Base-by-base conservation (phyloP, 1,284 basidiomycete genomes). In the Apiotrichum domesticum region DNA sequence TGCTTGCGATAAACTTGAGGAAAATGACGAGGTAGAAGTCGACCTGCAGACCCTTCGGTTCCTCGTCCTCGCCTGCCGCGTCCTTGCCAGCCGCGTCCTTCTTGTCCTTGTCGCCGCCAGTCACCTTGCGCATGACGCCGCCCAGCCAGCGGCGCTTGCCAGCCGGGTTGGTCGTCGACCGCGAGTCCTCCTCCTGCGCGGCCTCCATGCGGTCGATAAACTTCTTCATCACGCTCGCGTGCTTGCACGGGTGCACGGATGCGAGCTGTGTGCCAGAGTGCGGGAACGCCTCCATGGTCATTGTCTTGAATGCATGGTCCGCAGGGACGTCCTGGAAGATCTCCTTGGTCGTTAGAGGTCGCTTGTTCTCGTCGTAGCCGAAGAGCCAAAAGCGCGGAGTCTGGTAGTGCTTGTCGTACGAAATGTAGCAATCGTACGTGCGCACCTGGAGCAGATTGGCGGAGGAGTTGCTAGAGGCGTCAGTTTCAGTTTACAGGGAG, bases 361-460 rank as follows among this genome's bases (percentile, higher is more conserved):
- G 86, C 67, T 91, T 85, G 74, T 93, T 88, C 90, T 96, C 93
- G 71, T 95, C 91, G 72, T 95, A 96, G 11, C 93, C 92, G 65
- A 93, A 84, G 58, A 97, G 77, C 92, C 92, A 96, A 74, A 95
- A 88, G 65, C 92, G 85, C 33, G 92, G 92, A 14, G 93, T 96
- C 76, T 96, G 93, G 77, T 96, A 96, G 76, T 93, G 94, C 80
- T 98, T 98, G 83, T 98, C 95, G 79, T 98, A 98, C 37, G 66
- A 93, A 79, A 99, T 98, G 85, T 97, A 90, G 72, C 97, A 96
- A 77, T 99, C 96, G 81, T 99, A 99, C 29, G 94, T 98, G 68
- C 95, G 85, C 46, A 98, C 91, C 80, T 92, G 90, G 45, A 98
- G 80, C 32, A 98, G 80, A 69, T 97, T 97, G 85, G 63, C 63